A percentile compares a stretch with the other conserved stretches of the same genome.
These are phyloP conservation scores for Bipolaris victoriae DNA, from an alignment of 2,329 filamentous ascomycete genomes.

Conservation along the genomic window DNA sequence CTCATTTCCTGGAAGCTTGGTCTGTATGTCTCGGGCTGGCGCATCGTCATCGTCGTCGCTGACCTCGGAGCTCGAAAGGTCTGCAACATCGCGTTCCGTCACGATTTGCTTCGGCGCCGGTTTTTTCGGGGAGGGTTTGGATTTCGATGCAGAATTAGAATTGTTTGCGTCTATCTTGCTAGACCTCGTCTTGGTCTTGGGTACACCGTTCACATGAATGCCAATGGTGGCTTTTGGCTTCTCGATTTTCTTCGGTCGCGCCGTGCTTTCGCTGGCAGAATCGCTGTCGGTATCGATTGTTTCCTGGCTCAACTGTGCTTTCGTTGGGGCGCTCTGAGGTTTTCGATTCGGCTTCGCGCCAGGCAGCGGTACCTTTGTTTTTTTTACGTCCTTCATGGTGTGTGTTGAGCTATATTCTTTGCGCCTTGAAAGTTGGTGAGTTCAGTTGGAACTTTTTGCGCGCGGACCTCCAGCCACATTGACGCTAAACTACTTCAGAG, in stretches of 20 bases:
- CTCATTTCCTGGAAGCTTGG: conserved; percentile 23
- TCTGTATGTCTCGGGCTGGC: conserved; percentile 23
- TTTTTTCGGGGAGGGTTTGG: conserved; percentile 25
- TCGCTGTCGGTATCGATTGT: conserved; percentile 44
- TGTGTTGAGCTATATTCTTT: conserved; percentile 18
- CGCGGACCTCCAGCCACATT: conserved; percentile 15
- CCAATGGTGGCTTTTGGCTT: conserved; percentile 40
- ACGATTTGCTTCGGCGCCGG: conserved; percentile 30
- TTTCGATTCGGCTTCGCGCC: conserved; percentile 37
- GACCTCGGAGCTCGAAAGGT: conserved; percentile 35
- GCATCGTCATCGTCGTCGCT: conserved; percentile 32
- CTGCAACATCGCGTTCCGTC: conserved; percentile 29
- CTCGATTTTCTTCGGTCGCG: conserved; percentile 21
- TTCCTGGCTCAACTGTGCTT: conserved; percentile 45
- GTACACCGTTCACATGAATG: conserved; percentile 38
- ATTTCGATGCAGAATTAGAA: conserved; percentile 20
- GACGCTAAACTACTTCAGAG: conserved; percentile 4
- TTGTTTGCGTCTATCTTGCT: conserved; percentile 15
- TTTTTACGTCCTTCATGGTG: conserved; percentile 45
- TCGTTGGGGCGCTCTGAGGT: conserved; percentile 24
- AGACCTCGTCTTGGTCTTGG: conserved; percentile 26
- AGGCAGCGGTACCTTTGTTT: conserved; percentile 44
- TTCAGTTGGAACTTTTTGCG: conserved; percentile 40
- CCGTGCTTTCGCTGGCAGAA: conserved; percentile 30
- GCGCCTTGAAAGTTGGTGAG: conserved; percentile 19